These are phyloP conservation scores for Sicyos baderoa DNA, from an alignment of 306 rosid species.

Conservation along the genomic window DNA sequence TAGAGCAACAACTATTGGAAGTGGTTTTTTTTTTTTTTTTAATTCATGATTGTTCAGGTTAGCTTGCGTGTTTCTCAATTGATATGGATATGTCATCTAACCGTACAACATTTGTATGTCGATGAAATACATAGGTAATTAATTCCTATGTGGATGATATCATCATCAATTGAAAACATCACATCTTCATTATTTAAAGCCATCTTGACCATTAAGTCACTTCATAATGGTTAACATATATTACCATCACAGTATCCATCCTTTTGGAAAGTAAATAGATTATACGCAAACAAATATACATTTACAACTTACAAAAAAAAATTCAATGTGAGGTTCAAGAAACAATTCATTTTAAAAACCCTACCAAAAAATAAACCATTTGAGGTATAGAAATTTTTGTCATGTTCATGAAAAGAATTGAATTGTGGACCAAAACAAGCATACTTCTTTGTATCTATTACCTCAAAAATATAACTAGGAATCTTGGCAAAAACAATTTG, in stretches of 20 bases:
- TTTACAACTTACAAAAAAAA: background rate
- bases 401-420: background rate
- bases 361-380: background rate
- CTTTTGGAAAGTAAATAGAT: background rate
- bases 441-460: background rate
- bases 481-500: conserved; percentile 5
- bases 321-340: background rate
- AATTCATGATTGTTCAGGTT: too few species aligned
- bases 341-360: background rate
- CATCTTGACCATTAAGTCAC: too few species aligned
- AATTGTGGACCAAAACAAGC: background rate
- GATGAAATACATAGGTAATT: too few species aligned
- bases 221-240: too few species aligned
- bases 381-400: background rate
- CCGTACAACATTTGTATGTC: too few species aligned
- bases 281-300: background rate
- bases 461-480: conserved; percentile 17
- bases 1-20: background rate
- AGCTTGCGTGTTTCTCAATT: too few species aligned
- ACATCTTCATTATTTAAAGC: too few species aligned
- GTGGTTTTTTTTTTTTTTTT: background rate
- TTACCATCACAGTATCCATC: background rate
- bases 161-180: too few species aligned
- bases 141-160: too few species aligned
- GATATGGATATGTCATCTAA: too few species aligned